Evolutionary conservation across 352 stramenopile genomes (phyloP), one percentile per base, ranked within the genome.

Genomic region (Globisporangium abappressorium): DNA sequence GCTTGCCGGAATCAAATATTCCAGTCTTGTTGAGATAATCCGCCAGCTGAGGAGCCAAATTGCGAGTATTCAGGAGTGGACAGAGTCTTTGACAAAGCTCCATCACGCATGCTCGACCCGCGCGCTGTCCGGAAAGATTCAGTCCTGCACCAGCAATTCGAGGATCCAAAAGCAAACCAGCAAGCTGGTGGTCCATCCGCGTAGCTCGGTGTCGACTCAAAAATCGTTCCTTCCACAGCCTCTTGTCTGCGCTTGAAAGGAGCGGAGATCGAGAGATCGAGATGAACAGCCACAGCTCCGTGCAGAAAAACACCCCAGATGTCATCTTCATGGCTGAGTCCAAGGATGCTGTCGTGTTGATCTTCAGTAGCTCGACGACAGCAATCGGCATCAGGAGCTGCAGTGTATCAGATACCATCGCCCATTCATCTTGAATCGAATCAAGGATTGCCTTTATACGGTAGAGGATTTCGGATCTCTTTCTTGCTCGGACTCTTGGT

Each of bases 281-380:
- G 6, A 49, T 38, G 7, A 66, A 66, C 20, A 71, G 38, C 66
- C 66, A 71, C 57, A 71, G 15, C 28, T 71, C 66, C 26, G 67
- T 26, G n/a, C 66, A 66, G 9, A 66, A 54, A n/a, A 67, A 43
- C 11, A 34, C 3, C 15, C 66, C 66, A 11, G 58, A 64, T 41
- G 66, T 71, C 14, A 59, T 14, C 57, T 47, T 61, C 33, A 56
- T 15, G 30, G 30, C 12, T 2, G 41, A 47, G 8, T 20, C 28
- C 38, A 57, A 28, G 9, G 53, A n/a, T 8, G 14, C 20, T 15
- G 12, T 24, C 1, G 11, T 22, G 28, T 24, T 65, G 7, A 49
- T 49, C 28, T 47, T 57, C 5, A 71, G 28, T 43, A 67, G 36
- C 12, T 71, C 66, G 3, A 43, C 41, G 9, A 15, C 43, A 26